Evolutionary conservation across 1,139 yeast genomes (phyloP).

Genomic region (Sugiyamaella japonica): DNA sequence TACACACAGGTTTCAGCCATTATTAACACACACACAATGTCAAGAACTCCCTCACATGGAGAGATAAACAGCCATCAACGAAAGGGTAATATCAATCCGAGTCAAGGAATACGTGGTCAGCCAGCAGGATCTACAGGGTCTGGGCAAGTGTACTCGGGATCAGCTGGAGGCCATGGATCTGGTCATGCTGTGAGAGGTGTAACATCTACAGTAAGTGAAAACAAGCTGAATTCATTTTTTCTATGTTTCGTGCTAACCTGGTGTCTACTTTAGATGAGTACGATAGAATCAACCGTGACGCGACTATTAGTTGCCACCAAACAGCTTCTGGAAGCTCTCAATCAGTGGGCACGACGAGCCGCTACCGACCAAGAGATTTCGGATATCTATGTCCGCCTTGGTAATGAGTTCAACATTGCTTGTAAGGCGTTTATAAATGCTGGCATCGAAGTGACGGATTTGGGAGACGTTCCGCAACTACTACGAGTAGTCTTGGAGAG

Average conservation of each 20-base stretch:
- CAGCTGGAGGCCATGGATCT: not conserved
- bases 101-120: not conserved
- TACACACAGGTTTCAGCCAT: not conserved
- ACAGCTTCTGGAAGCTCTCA: conserved; percentile 76
- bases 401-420: conserved; percentile 89
- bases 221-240: not conserved
- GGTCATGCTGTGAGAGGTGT: conserved; percentile 1
- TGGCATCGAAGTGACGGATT: conserved; percentile 65
- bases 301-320: conserved; percentile 84
- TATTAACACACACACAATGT: not conserved
- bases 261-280: conserved; percentile 45
- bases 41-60: not conserved
- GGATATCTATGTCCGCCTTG: conserved; percentile 86
- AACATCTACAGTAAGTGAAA: conserved; percentile 8
- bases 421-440: conserved; percentile 69
- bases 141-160: not conserved
- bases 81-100: not conserved
- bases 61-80: conserved; percentile 2
- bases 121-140: not conserved
- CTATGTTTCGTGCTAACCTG: not conserved
- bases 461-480: conserved; percentile 76
- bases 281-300: conserved; percentile 82
- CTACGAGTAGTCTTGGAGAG: conserved; percentile 77
- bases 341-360: conserved; percentile 84
- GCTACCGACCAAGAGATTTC: conserved; percentile 85